Evolutionary conservation across 805 yeast genomes (phyloP), one percentile per base, ranked within the genome.

Genomic region (Cyberlindnera maclurae): DNA sequence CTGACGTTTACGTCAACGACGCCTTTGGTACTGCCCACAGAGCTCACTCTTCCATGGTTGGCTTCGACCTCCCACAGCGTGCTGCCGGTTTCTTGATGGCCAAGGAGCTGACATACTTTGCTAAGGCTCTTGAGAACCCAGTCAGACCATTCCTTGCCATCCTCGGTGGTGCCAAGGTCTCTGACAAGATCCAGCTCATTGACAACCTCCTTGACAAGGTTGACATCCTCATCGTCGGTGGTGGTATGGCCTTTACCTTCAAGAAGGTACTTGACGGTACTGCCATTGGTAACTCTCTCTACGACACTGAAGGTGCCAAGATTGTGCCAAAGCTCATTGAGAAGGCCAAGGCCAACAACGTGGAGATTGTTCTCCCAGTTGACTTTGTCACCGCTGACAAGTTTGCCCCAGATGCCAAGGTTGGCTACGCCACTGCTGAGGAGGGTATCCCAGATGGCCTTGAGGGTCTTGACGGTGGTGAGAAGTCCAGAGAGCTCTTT

Each of bases 201-300:
- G 97, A 93, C 74, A 93, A 89, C 80, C 74, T 79, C 68, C 77
- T 90, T 60, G 93, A 90, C 76, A 93, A 93, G 79, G 97, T 93
- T 60, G 83, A 93, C 70, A 69, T 81, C 49, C 75, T 93, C 65
- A 87, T 93, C 70, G 80, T 93, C 60, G 97, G 98, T 65, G 98
- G 98, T 73, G 98, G 98, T 73, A 93, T 93, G 98, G 93, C 98
- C 46, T 93, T 90, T 83, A 93, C 98, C 58, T 93, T 93, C 81
- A 87, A 85, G 79, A 93, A 93, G 78, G 83, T 90, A 39, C 62
- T 87, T 49, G 84, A 87, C 68, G 73, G 76, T 64, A 78, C 87
- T 70, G 67, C 79, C 50, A 93, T 93, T 55, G 98, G 98, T 67
- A 71, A 81, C 67, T 93, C 98, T 29, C 74, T 93, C 61, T 93